Evolutionary conservation across 306 rosid genomes (phyloP).

Genomic region (Prunus padus): DNA sequence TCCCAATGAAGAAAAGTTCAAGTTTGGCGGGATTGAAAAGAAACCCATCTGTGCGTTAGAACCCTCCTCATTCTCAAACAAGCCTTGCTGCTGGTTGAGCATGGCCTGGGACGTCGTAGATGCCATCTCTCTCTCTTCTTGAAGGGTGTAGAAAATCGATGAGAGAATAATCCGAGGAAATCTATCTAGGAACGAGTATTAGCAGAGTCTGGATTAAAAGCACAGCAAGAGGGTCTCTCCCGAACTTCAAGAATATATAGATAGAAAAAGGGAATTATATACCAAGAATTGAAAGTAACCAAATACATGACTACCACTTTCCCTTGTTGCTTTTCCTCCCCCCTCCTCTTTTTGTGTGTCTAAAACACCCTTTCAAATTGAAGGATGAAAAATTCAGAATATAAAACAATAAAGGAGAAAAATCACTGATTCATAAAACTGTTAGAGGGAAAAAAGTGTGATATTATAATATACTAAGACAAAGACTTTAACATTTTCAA

Average conservation of each 20-base stretch:
- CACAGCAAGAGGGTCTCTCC: slow-evolving; percentile 10
- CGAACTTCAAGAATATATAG: slow-evolving; percentile 21
- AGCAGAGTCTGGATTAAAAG: slow-evolving; percentile 15
- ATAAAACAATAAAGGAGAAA: neutral
- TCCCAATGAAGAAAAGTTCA: slow-evolving; percentile 51
- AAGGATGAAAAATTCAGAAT: neutral
- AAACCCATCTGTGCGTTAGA: slow-evolving; percentile 56
- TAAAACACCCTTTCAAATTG: slow-evolving; percentile 1
- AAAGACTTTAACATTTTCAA: slow-evolving; percentile 12
- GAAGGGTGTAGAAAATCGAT: slow-evolving; percentile 23
- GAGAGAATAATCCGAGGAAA: slow-evolving; percentile 4
- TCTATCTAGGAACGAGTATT: slow-evolving; percentile 7
- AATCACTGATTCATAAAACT: neutral
- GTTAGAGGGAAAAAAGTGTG: neutral
- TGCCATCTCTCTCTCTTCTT: slow-evolving; percentile 33
- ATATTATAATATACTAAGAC: too few species aligned
- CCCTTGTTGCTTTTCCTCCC: slow-evolving; percentile 8
- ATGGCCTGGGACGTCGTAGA: slow-evolving; percentile 45
- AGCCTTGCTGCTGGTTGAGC: slow-evolving; percentile 37
- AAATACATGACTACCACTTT: slow-evolving; percentile 35
- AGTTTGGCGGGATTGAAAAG: slow-evolving; percentile 58
- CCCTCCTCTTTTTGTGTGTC: neutral
- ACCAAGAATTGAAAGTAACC: slow-evolving; percentile 27
- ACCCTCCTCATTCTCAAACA: slow-evolving; percentile 56
- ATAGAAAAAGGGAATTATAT: slow-evolving; percentile 9